Conservation (phyloP, 2,329 filamentous ascomycete species). For the Sporothrix schenckii region DNA sequence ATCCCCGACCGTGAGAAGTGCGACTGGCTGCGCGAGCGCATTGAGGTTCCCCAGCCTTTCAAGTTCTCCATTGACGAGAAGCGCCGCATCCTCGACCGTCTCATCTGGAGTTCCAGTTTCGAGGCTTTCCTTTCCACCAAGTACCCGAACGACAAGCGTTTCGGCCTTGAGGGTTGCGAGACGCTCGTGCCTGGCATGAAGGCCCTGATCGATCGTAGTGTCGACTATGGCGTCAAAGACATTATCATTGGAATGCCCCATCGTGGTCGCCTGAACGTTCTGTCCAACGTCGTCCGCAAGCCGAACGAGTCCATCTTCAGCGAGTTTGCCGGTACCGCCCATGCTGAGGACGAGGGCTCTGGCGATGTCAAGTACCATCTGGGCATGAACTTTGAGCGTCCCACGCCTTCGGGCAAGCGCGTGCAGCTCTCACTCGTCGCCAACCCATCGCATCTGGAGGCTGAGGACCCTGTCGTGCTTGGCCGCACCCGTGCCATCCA, state of each 20-base stretch:
- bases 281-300: slow-evolving; percentile 98
- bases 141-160: slow-evolving; percentile 99
- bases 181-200: slow-evolving; percentile 99
- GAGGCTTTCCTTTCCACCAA: slow-evolving; percentile 94
- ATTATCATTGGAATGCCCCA: slow-evolving; percentile 99
- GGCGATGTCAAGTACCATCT: slow-evolving; percentile 99
- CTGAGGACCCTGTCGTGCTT: slow-evolving; percentile 95
- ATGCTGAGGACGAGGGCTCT: slow-evolving; percentile 91
- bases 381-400: slow-evolving; percentile 99
- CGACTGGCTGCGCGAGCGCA: slow-evolving; percentile 94
- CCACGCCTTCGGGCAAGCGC: slow-evolving; percentile 96
- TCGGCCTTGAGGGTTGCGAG: slow-evolving; percentile 96
- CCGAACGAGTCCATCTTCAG: slow-evolving; percentile 99
- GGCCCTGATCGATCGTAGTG: slow-evolving; percentile 95
- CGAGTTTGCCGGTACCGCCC: slow-evolving; percentile 87
- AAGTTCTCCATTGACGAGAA: slow-evolving; percentile 99
- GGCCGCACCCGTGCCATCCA: slow-evolving; percentile 98
- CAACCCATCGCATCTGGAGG: slow-evolving; percentile 97
- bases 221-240: slow-evolving; percentile 98
- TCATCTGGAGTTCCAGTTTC: slow-evolving; percentile 99
- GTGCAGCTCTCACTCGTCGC: slow-evolving; percentile 98
- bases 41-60: slow-evolving; percentile 93
- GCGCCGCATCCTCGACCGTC: slow-evolving; percentile 91
- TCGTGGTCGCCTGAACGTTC: slow-evolving; percentile 94
- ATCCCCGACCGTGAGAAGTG: slow-evolving; percentile 97